Conservation (phyloP, 768 basidiomycete genomes). For the Leccinum arenicola region DNA sequence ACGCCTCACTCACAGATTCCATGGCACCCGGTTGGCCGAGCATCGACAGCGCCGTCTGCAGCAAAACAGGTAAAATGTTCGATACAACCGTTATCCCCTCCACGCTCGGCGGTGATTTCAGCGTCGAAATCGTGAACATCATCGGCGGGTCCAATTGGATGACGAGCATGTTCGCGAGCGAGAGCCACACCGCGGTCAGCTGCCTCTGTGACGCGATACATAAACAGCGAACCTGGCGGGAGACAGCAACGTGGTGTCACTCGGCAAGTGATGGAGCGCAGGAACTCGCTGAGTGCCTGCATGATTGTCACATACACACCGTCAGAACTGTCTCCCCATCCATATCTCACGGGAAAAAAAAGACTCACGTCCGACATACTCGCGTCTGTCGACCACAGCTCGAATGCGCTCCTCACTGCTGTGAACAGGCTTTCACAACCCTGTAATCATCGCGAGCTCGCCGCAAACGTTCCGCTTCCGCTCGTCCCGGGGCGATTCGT, state of each 20-base stretch:
- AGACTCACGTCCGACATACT: conserved; percentile 70
- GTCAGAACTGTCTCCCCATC: background rate
- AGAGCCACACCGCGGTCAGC: conserved; percentile 81
- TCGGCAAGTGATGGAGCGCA: conserved; percentile 82
- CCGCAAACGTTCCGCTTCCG: conserved; percentile 53
- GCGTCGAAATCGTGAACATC: conserved; percentile 34
- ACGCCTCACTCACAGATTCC: conserved; percentile 54
- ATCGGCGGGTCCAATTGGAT: conserved; percentile 78
- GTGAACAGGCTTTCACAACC: conserved; percentile 61
- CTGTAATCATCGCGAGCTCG: conserved; percentile 62
- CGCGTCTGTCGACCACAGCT: conserved; percentile 78
- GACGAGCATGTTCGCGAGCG: conserved; percentile 75
- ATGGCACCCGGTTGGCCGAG: conserved; percentile 61
- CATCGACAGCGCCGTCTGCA: conserved; percentile 53
- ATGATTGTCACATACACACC: background rate
- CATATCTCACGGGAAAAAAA: background rate
- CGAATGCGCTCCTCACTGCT: conserved; percentile 57
- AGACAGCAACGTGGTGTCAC: conserved; percentile 80
- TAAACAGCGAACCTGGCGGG: conserved; percentile 76
- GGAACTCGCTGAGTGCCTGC: conserved; percentile 76
- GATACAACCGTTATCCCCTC: conserved; percentile 58
- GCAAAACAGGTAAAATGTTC: conserved; percentile 51
- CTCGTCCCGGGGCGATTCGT: conserved; percentile 48
- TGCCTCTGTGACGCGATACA: conserved; percentile 70
- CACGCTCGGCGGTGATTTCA: conserved; percentile 50